These are phyloP conservation scores for Didymella exigua DNA, from an alignment of 2,329 filamentous ascomycete genomes.

Conservation along the genomic window DNA sequence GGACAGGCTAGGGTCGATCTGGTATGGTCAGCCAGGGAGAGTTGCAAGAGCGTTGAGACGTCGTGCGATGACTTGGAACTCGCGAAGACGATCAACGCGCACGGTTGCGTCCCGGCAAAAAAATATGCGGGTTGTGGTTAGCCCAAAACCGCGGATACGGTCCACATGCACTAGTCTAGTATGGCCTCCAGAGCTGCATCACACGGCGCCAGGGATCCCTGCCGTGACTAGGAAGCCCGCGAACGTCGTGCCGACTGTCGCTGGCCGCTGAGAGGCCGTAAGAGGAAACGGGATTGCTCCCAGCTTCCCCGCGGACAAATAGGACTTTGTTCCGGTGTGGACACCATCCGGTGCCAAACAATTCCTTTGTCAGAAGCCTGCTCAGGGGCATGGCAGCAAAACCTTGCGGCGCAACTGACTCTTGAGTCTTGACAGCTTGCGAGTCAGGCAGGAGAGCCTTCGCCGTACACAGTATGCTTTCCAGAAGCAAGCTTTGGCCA, in stretches of 20 bases:
- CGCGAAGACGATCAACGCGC: slow-evolving; percentile 43
- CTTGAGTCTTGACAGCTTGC: slow-evolving; percentile 25
- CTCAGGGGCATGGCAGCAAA: slow-evolving; percentile 36
- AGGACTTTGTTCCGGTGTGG: slow-evolving; percentile 27
- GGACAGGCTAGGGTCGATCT: slow-evolving; percentile 38
- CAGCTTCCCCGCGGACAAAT: slow-evolving; percentile 44
- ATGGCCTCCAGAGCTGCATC: slow-evolving; percentile 14
- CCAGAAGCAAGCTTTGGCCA: slow-evolving; percentile 34
- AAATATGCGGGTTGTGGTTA: slow-evolving; percentile 33
- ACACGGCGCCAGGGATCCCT: slow-evolving; percentile 22
- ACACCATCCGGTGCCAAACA: slow-evolving; percentile 12
- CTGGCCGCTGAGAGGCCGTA: slow-evolving; percentile 33
- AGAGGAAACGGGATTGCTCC: slow-evolving; percentile 31
- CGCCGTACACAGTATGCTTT: slow-evolving; percentile 27
- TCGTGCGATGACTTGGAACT: slow-evolving; percentile 41
- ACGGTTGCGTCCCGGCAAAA: slow-evolving; percentile 32
- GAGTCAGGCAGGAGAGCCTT: slow-evolving; percentile 36
- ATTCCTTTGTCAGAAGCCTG: slow-evolving; percentile 16
- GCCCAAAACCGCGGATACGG: slow-evolving; percentile 36
- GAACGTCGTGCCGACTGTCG: slow-evolving; percentile 38
- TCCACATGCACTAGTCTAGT: slow-evolving; percentile 28
- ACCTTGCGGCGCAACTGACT: slow-evolving; percentile 22
- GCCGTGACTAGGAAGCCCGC: slow-evolving; percentile 19
- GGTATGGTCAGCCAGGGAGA: slow-evolving; percentile 42
- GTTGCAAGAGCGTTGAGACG: slow-evolving; percentile 42